phyloP scores from a whole-genome alignment of 2,329 filamentous ascomycete genomes.

The Knufia petricola region DNA sequence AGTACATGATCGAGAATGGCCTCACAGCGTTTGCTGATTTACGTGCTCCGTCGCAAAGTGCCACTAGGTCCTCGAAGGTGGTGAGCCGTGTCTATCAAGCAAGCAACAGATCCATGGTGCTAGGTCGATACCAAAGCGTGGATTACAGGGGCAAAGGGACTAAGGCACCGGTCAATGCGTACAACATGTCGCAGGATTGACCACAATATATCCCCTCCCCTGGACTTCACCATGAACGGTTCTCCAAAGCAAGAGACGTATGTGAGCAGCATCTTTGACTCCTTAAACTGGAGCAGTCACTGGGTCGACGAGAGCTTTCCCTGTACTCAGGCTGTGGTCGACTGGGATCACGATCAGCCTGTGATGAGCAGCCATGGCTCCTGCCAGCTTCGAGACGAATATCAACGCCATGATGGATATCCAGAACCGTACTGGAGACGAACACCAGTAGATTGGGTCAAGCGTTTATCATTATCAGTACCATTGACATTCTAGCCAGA shows the following conservation, averaged over 20 bases:
- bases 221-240: constrained; percentile 12
- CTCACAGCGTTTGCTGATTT: constrained; percentile 39
- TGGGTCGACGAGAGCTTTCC: constrained; percentile 16
- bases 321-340: not conserved
- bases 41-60: constrained; percentile 56
- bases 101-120: constrained; percentile 25
- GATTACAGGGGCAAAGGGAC: not conserved
- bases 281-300: constrained; percentile 18
- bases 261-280: constrained; percentile 21
- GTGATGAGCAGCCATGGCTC: not conserved
- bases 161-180: not conserved
- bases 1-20: constrained; percentile 47
- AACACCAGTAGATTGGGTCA: too few relatives aligned
- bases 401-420: too few relatives aligned
- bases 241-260: constrained; percentile 12
- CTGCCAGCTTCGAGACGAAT: not conserved
- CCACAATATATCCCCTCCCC: constrained; percentile 10
- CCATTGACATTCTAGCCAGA: too few relatives aligned
- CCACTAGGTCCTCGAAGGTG: constrained; percentile 53
- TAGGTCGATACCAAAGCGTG: not conserved
- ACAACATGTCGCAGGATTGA: not conserved
- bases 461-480: too few relatives aligned
- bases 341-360: not conserved
- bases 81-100: constrained; percentile 57
- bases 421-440: too few relatives aligned